These are phyloP conservation scores for Allium fistulosum DNA, from an alignment of 106 monocot species.

Conservation along the genomic window DNA sequence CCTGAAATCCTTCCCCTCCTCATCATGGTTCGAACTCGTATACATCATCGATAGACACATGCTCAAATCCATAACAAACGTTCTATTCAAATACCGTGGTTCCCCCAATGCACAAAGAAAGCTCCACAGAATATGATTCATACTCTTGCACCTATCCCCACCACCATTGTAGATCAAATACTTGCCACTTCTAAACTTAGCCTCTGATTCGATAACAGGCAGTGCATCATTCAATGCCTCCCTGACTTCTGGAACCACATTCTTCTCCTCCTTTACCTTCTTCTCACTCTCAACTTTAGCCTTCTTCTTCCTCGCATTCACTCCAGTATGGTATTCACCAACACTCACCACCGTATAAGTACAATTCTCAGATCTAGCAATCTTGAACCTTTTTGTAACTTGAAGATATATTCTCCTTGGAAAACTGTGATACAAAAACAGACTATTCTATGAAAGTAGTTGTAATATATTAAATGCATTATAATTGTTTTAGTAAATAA, in stretches of 20 bases:
- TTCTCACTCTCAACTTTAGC: no score
- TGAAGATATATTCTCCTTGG: no score
- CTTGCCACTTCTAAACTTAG: conserved; percentile 44
- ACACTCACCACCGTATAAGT: no score
- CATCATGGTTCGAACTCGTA: conserved; percentile 44
- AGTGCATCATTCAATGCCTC: not conserved
- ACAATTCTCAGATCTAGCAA: no score
- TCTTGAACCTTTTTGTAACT: no score
- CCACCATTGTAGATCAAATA: conserved; percentile 71
- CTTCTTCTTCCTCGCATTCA: no score
- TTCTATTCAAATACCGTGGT: conserved; percentile 41
- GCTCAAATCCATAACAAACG: conserved; percentile 81
- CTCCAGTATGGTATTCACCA: no score
- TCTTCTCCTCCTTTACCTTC: not conserved
- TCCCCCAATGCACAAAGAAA: no score
- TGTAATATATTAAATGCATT: no score
- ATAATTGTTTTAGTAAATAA: no score
- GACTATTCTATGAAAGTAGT: no score
- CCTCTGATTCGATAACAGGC: conserved; percentile 62
- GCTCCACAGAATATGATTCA: conserved; percentile 31
- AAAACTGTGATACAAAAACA: no score
- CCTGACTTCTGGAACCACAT: not conserved
- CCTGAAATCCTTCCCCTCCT: conserved; percentile 57
- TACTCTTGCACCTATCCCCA: conserved; percentile 90
- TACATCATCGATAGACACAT: conserved; percentile 77